Percentiles rank a stretch among this genome's conserved stretches.
phyloP scores from a whole-genome alignment of 2,329 filamentous ascomycete species.

The Fusarium illudens region DNA sequence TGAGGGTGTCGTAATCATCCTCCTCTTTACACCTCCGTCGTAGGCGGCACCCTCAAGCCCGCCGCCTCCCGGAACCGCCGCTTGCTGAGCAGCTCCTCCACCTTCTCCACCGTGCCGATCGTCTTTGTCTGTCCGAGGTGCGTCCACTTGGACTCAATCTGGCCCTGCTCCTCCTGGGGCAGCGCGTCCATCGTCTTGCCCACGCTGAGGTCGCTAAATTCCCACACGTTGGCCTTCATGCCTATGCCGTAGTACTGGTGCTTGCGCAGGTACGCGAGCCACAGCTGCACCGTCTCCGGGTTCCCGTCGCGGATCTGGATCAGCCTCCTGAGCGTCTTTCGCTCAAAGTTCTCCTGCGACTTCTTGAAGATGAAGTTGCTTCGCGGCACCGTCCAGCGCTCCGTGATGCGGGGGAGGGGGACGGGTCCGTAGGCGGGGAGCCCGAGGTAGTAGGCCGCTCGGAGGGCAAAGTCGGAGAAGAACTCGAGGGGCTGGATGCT shows the following conservation, averaged over 20 bases:
- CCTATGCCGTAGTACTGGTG: conserved; percentile 95
- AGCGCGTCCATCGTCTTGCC: conserved; percentile 39
- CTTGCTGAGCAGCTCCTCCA: conserved; percentile 64
- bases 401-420: conserved; percentile 83
- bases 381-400: conserved; percentile 93
- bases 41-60: conserved; percentile 42
- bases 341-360: conserved; percentile 96
- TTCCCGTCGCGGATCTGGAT: conserved; percentile 95
- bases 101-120: conserved; percentile 61
- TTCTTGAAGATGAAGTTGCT: conserved; percentile 97
- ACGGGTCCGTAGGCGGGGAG: conserved; percentile 87
- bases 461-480: conserved; percentile 92
- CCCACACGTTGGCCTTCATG: conserved; percentile 98
- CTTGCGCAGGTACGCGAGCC: conserved; percentile 91
- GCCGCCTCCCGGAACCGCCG: conserved; percentile 56
- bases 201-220: conserved; percentile 76
- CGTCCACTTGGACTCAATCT: conserved; percentile 62
- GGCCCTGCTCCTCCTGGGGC: conserved; percentile 36
- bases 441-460: conserved; percentile 92
- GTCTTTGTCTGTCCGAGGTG: conserved; percentile 63
- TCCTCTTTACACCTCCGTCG: conserved; percentile 22
- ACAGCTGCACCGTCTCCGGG: conserved; percentile 86
- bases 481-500: conserved; percentile 90
- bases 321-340: conserved; percentile 83
- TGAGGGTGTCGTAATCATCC: neutral